phyloP scores from a whole-genome alignment of 441 rosid genomes.

The Eutrema salsugineum region DNA sequence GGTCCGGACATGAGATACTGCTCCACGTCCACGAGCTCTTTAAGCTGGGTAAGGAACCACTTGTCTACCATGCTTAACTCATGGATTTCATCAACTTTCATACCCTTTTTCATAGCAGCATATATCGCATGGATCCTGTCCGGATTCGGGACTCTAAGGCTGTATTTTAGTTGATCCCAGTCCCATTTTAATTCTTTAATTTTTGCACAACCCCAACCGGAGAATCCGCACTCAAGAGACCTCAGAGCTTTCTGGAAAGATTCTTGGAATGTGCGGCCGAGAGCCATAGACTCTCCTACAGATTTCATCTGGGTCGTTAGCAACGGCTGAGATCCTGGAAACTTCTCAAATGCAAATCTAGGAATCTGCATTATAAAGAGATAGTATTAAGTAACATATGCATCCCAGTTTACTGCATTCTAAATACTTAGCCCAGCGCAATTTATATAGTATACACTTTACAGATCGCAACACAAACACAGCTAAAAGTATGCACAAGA shows the following conservation, averaged over 20 bases:
- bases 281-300: slow-evolving; percentile 94
- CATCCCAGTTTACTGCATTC: not conserved
- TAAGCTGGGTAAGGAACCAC: slow-evolving; percentile 97
- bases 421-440: not conserved
- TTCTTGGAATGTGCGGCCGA: slow-evolving; percentile 95
- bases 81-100: slow-evolving; percentile 79
- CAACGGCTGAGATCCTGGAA: slow-evolving; percentile 91
- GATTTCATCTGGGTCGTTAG: slow-evolving; percentile 99
- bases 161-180: slow-evolving; percentile 85
- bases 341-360: slow-evolving; percentile 95
- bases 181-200: slow-evolving; percentile 84
- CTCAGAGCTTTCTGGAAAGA: slow-evolving; percentile 92
- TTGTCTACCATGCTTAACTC: slow-evolving; percentile 84
- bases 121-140: slow-evolving; percentile 86
- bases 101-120: slow-evolving; percentile 96
- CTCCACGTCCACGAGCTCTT: slow-evolving; percentile 82
- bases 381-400: not conserved
- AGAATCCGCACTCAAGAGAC: slow-evolving; percentile 77
- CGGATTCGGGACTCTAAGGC: slow-evolving; percentile 85
- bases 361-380: slow-evolving; percentile 61
- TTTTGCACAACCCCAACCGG: slow-evolving; percentile 91
- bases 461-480: not conserved
- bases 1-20: slow-evolving; percentile 64
- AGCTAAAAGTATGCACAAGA: not conserved
- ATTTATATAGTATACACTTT: not conserved